Evolutionary conservation across 345 rosid genomes (phyloP).

Genomic region (Alliaria petiolata): DNA sequence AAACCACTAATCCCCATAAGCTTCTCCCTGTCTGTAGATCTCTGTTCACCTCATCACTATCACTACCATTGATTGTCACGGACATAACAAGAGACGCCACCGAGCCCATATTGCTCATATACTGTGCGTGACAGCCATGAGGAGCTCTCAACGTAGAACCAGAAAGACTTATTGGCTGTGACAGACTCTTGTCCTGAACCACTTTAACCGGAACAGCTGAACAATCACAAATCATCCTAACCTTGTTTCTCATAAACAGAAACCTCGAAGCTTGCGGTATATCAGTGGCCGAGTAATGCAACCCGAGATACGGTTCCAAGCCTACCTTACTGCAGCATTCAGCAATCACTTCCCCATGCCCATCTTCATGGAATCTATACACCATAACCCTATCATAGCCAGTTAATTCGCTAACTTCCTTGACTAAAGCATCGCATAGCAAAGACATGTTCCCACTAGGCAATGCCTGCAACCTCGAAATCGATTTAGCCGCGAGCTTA

Average conservation of each 20-base stretch:
- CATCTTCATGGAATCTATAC: constrained; percentile 83
- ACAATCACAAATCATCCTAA: constrained; percentile 86
- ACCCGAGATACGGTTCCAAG: constrained; percentile 70
- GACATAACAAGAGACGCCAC: constrained; percentile 86
- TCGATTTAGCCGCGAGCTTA: constrained; percentile 79
- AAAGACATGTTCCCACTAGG: constrained; percentile 53
- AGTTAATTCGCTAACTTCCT: constrained; percentile 71
- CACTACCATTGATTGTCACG: constrained; percentile 63
- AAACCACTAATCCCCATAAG: constrained; percentile 89
- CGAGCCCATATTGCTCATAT: constrained; percentile 85
- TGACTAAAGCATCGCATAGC: constrained; percentile 63
- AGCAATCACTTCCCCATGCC: constrained; percentile 88
- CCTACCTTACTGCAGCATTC: constrained; percentile 43
- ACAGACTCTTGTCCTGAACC: constrained; percentile 56
- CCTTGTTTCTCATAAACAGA: constrained; percentile 79
- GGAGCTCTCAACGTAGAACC: constrained; percentile 86
- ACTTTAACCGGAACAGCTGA: constrained; percentile 56
- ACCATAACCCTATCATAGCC: constrained; percentile 90
- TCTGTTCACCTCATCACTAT: constrained; percentile 35
- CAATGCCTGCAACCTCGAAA: constrained; percentile 75
- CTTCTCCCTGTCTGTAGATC: constrained; percentile 48
- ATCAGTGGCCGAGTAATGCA: constrained; percentile 87
- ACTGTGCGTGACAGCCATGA: constrained; percentile 78
- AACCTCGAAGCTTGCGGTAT: constrained; percentile 88
- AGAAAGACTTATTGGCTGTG: constrained; percentile 65